Conservation (phyloP, 768 basidiomycete species). For the Gelatoporia subvermispora region DNA sequence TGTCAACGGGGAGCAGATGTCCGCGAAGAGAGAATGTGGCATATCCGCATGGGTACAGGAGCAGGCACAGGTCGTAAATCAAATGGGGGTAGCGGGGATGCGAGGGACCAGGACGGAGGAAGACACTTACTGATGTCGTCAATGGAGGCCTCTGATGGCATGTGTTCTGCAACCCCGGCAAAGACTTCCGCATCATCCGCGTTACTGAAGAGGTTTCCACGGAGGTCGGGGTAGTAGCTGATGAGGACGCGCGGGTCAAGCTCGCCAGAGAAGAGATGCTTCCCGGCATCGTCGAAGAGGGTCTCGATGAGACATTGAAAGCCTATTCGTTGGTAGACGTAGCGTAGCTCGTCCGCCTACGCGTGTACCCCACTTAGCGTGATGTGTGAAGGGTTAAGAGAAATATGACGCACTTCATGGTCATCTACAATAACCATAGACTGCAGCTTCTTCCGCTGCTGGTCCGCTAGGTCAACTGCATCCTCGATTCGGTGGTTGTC, state of each 20-base stretch:
- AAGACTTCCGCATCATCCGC: constrained; percentile 65
- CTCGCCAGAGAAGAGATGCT: constrained; percentile 70
- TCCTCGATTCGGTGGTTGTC: constrained; percentile 61
- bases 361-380: too few species aligned
- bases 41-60: constrained; percentile 7
- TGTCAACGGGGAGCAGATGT: constrained; percentile 16
- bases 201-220: constrained; percentile 53
- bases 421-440: constrained; percentile 46
- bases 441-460: constrained; percentile 54
- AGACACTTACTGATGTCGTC: constrained; percentile 81
- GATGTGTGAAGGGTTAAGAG: too few species aligned
- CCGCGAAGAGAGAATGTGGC: constrained; percentile 15
- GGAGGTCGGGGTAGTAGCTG: constrained; percentile 75
- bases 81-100: not conserved
- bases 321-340: constrained; percentile 79
- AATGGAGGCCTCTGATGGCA: constrained; percentile 64
- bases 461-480: constrained; percentile 56
- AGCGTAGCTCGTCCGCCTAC: constrained; percentile 66
- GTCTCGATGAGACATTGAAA: constrained; percentile 77
- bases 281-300: constrained; percentile 78
- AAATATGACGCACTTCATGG: constrained; percentile 40
- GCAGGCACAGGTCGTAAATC: constrained; percentile 1
- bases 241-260: constrained; percentile 82
- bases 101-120: constrained; percentile 5
- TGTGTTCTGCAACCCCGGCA: constrained; percentile 66